Conservation (phyloP, 225 moss, liverwort and hornwort genomes). For the Pseudisothecium myosuroides region DNA sequence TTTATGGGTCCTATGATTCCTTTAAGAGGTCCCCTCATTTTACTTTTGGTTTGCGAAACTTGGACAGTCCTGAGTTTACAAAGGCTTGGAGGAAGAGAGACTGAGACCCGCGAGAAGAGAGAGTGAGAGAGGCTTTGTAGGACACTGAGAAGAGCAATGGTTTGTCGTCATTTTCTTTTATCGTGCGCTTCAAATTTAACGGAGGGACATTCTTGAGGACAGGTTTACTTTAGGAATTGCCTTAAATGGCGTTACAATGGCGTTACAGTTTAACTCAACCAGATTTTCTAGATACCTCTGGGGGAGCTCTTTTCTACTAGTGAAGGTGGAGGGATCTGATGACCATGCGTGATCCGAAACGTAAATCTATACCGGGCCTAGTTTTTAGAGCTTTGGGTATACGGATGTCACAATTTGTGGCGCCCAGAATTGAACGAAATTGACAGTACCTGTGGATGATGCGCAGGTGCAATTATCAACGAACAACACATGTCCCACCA, state of each 20-base stretch:
- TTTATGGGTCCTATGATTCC: background rate
- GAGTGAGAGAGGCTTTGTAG: background rate
- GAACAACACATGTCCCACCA: background rate
- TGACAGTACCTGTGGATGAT: background rate
- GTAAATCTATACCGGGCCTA: too few relatives aligned
- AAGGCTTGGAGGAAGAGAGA: background rate
- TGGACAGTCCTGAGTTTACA: background rate
- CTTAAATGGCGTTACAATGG: background rate
- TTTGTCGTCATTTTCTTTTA: background rate
- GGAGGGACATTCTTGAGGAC: background rate
- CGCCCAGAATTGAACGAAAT: background rate
- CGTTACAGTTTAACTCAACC: background rate
- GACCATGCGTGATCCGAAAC: background rate
- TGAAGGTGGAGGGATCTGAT: background rate
- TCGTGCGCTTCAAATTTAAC: background rate
- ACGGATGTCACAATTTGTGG: background rate
- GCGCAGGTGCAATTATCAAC: slow-evolving; percentile 7
- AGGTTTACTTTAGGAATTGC: too few relatives aligned
- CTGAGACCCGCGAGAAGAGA: background rate
- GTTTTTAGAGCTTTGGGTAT: background rate
- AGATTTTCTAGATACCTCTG: background rate
- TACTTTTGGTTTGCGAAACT: background rate
- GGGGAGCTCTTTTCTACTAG: background rate
- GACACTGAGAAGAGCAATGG: background rate
- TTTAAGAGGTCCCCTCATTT: background rate